Conservation (phyloP, 2,329 filamentous ascomycete species). For the Cladorrhinum sp. region DNA sequence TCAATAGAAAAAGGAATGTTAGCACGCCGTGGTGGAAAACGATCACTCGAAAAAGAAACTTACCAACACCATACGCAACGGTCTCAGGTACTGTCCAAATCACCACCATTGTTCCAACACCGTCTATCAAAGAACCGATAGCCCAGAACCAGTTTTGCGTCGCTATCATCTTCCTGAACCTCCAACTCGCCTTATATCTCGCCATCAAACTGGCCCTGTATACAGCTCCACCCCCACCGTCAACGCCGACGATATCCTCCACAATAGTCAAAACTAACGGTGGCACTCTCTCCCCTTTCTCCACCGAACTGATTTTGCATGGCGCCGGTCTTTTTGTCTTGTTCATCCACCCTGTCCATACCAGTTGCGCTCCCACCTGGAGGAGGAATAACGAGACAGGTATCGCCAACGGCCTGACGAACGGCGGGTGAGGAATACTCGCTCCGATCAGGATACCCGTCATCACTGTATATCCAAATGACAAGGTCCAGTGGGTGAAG, state of each 20-base stretch:
- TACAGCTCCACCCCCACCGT: constrained; percentile 56
- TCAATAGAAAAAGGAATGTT: not conserved
- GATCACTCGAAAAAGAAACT: constrained; percentile 14
- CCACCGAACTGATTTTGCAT: constrained; percentile 62
- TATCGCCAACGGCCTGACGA: constrained; percentile 49
- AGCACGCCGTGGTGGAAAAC: not conserved
- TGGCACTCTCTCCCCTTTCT: constrained; percentile 55
- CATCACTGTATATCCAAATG: constrained; percentile 47
- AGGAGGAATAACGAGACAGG: constrained; percentile 51
- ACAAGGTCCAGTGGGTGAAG: constrained; percentile 45
- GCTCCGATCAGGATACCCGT: constrained; percentile 50
- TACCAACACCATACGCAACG: constrained; percentile 45
- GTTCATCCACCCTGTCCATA: constrained; percentile 40
- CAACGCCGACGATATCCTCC: constrained; percentile 66
- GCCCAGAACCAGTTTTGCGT: constrained; percentile 57
- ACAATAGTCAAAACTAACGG: constrained; percentile 63
- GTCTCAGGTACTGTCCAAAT: constrained; percentile 46
- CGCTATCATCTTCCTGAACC: constrained; percentile 52
- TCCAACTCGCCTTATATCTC: constrained; percentile 51
- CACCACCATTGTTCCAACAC: constrained; percentile 44
- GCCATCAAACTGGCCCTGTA: constrained; percentile 50
- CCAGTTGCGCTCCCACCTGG: constrained; percentile 42
- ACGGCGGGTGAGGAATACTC: constrained; percentile 47
- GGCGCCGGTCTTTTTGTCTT: constrained; percentile 42
- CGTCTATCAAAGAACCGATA: constrained; percentile 46